Base-by-base conservation (phyloP, 495 filamentous ascomycete species). In the Delitschia confertaspora region DNA sequence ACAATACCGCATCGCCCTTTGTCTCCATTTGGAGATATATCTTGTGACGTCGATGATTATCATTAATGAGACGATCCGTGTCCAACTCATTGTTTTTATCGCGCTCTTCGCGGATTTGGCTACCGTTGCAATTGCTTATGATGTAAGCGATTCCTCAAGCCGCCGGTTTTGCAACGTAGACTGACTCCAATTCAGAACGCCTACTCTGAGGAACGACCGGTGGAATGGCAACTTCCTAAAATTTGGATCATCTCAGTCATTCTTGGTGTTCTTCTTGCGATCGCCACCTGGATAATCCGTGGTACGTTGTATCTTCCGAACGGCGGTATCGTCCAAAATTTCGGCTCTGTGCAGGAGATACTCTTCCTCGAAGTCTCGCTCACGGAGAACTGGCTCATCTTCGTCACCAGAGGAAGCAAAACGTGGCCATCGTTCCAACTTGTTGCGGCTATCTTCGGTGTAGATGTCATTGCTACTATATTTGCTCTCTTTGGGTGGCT, bases 321-420 rank as follows among this genome's bases (percentile, higher is more conserved):
- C 64, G 80, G 80, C 60, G 80, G 79, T 71, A 72, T 84, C 61
- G 74, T 84, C 56, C 71, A 82, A 66, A 81, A 82, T 67, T 84
- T 71, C 54, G 80, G 78, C 65, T 71, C 71, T 54, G 72, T 81
- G 37, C 79, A 84, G 65, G 74, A 76, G 57, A 78, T 84, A 55
- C 72, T 84, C 58, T 83, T 84, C 75, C 67, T 84, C 24, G 76
- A 84, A 67, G 67, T 84, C 59, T 73, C 80, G 24, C 70, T 84
- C 36, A 84, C 80, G 43, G 79, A 84, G 65, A 84, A 84, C 65
- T 84, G 80, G 80, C 70, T 84, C 50, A 84, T 84, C 66, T 84
- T 84, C 69, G 79, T 84, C 47, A 84, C 80, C 53, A 78, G 79
- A 66, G 80, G 80, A 64, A 75, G 70, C 48, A 71, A 78, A 57